These are phyloP conservation scores for Phytophthora hybrid DNA, from an alignment of 352 stramenopile genomes.

Conservation along the genomic window DNA sequence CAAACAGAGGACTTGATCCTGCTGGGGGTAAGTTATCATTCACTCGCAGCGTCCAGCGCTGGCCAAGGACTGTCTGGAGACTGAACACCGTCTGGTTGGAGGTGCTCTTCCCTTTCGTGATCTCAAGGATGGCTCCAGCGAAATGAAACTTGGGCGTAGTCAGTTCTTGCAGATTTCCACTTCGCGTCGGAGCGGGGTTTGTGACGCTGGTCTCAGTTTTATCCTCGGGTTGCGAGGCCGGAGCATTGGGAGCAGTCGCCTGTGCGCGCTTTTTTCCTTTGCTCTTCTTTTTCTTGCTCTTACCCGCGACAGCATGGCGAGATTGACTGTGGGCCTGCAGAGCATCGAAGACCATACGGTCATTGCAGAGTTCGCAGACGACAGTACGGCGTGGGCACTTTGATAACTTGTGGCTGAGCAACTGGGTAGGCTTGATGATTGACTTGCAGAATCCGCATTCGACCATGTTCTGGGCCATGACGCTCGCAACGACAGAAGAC, in stretches of 20 bases:
- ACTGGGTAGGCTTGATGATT: conserved; percentile 37
- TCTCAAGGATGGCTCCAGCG: conserved; percentile 26
- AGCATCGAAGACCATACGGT: conserved; percentile 41
- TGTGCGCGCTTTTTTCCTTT: conserved; percentile 11
- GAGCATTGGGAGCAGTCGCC: not conserved
- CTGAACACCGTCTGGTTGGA: conserved; percentile 28
- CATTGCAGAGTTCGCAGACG: conserved; percentile 34
- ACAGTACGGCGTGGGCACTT: conserved; percentile 45
- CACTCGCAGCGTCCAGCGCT: conserved; percentile 40
- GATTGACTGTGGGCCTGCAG: conserved; percentile 32
- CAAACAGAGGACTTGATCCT: conserved; percentile 6
- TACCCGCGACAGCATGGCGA: conserved; percentile 12
- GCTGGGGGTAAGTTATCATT: conserved; percentile 2
- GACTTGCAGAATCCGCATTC: conserved; percentile 42
- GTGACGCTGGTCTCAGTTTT: not conserved
- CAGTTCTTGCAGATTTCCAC: conserved; percentile 4
- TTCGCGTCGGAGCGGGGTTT: not conserved
- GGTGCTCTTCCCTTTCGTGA: conserved; percentile 32
- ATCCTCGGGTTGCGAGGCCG: not conserved
- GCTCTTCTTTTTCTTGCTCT: conserved; percentile 26
- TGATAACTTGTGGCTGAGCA: conserved; percentile 41
- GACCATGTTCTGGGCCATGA: conserved; percentile 32
- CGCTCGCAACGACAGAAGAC: conserved; percentile 30
- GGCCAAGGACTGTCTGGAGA: conserved; percentile 25
- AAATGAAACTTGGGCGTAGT: conserved; percentile 41